These are phyloP conservation scores for Sphaerulina musiva DNA, from an alignment of 2,329 filamentous ascomycete species.

Conservation along the genomic window DNA sequence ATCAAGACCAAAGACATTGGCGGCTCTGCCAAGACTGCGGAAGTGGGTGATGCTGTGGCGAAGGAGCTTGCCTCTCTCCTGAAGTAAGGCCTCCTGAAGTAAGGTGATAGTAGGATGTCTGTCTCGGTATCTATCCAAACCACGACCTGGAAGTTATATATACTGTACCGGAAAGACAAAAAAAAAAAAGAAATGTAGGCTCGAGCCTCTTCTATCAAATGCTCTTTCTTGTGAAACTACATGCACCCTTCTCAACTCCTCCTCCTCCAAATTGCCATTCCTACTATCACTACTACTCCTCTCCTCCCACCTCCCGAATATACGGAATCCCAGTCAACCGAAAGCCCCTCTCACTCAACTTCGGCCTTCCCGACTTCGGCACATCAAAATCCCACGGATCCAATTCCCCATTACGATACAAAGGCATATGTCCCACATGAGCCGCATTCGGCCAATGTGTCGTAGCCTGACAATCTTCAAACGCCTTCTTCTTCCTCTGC, in stretches of 20 bases:
- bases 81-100: no score
- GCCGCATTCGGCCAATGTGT: conserved; percentile 35
- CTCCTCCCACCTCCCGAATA: no score
- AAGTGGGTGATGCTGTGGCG: conserved; percentile 78
- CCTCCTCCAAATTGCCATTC: no score
- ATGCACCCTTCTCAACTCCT: no score
- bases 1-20: conserved; percentile 79
- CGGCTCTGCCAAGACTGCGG: conserved; percentile 63
- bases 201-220: no score
- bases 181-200: no score
- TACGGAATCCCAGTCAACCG: conserved; percentile 47
- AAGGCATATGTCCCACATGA: conserved; percentile 32
- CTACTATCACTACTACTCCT: no score
- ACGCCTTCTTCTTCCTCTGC: conserved; percentile 30
- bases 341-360: conserved; percentile 39
- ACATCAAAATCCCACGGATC: conserved; percentile 34
- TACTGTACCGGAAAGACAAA: no score
- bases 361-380: conserved; percentile 37
- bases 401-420: conserved; percentile 29
- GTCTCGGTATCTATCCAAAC: no score
- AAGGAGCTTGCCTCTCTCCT: conserved; percentile 52
- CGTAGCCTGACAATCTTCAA: conserved; percentile 29
- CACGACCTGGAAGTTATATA: no score
- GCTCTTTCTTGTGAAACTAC: no score
- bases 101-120: no score